A percentile compares a stretch with the other conserved stretches of the same genome.
Evolutionary conservation across 139 green algal genomes (phyloP).

Genomic region (Volvox reticuliferus): DNA sequence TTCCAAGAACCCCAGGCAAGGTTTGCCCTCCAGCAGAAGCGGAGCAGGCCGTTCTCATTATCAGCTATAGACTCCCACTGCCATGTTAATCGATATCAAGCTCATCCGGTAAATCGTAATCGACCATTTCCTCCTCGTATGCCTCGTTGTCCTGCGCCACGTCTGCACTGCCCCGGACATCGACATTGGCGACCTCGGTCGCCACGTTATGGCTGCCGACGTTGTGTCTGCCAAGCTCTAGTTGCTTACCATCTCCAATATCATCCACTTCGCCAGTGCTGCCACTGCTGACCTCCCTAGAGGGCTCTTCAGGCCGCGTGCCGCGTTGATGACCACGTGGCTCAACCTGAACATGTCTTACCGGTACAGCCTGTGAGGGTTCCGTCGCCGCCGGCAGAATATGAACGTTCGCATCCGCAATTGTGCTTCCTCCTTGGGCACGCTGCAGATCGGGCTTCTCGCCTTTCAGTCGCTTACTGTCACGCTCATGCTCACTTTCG

Average conservation of each 20-base stretch:
- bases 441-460: too few relatives aligned
- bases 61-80: too few relatives aligned
- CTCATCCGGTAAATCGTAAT: constrained; percentile 27
- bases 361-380: too few relatives aligned
- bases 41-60: too few relatives aligned
- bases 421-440: not conserved
- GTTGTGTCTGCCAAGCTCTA: not conserved
- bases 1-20: too few relatives aligned
- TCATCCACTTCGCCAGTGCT: not conserved
- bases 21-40: too few relatives aligned
- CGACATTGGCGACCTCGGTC: not conserved
- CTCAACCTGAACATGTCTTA: too few relatives aligned
- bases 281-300: not conserved
- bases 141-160: not conserved
- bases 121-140: constrained; percentile 9
- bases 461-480: too few relatives aligned
- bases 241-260: not conserved
- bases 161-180: not conserved
- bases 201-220: not conserved
- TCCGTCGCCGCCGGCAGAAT: not conserved
- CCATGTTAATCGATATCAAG: constrained; percentile 13
- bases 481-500: too few relatives aligned
- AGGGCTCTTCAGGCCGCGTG: not conserved
- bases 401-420: not conserved
- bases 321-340: not conserved